These are phyloP conservation scores for Talaromyces marneffei DNA, from an alignment of 2,329 filamentous ascomycete genomes.

Conservation along the genomic window DNA sequence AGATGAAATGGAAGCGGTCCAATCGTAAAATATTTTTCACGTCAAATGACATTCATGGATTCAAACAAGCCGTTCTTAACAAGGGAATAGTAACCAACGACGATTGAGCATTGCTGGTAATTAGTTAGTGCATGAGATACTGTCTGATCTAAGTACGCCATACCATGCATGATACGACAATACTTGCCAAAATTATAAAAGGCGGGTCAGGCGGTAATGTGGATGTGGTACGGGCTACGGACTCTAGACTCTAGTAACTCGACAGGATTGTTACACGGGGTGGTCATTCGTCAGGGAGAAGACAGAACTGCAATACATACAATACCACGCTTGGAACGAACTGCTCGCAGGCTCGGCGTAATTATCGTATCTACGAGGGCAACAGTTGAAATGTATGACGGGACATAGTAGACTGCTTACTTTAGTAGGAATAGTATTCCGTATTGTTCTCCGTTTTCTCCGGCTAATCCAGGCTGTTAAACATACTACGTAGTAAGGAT, in stretches of 20 bases:
- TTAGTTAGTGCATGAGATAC: background rate
- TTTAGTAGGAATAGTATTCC: background rate
- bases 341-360: background rate
- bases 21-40: slow-evolving; percentile 1
- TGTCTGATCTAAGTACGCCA: background rate
- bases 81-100: background rate
- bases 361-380: background rate
- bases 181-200: background rate
- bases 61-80: background rate
- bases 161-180: background rate
- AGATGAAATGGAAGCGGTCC: background rate
- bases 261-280: background rate
- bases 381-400: background rate
- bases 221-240: background rate
- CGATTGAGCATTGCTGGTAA: background rate
- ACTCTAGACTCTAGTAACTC: too few relatives aligned
- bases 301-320: background rate
- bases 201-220: slow-evolving; percentile 9
- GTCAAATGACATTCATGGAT: background rate
- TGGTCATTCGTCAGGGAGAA: too few relatives aligned
- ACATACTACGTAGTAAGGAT: background rate
- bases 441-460: background rate
- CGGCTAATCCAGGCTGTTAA: background rate
- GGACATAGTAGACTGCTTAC: background rate
- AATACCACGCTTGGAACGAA: background rate